Evolutionary conservation across 495 filamentous ascomycete species (phyloP).

Genomic region (Penicillium steckii): DNA sequence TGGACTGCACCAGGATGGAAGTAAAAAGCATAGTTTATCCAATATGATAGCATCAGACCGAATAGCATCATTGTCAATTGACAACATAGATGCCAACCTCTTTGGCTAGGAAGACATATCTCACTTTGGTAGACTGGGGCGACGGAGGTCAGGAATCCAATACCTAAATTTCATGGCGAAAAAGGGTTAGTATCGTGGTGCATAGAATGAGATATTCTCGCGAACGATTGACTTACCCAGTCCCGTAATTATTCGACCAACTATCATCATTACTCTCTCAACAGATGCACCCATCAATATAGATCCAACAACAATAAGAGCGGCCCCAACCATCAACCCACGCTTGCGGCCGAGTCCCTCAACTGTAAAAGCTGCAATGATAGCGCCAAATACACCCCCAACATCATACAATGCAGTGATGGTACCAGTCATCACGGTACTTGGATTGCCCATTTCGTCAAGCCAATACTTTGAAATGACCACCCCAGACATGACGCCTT

Average conservation of each 20-base stretch:
- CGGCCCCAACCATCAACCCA: conserved; percentile 44
- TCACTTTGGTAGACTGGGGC: conserved; percentile 35
- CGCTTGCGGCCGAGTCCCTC: conserved; percentile 50
- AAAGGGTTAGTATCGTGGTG: not conserved
- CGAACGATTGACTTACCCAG: conserved; percentile 22
- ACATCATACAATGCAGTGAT: conserved; percentile 54
- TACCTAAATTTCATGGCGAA: conserved; percentile 11
- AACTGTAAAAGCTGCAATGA: conserved; percentile 45
- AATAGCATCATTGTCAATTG: conserved; percentile 29
- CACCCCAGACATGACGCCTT: conserved; percentile 33
- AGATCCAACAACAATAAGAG: conserved; percentile 49
- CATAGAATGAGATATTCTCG: not conserved
- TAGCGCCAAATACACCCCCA: conserved; percentile 53
- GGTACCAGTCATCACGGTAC: conserved; percentile 16
- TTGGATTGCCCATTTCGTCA: conserved; percentile 12
- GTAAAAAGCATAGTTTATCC: conserved; percentile 47
- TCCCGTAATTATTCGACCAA: conserved; percentile 34
- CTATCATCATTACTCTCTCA: conserved; percentile 31
- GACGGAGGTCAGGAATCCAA: conserved; percentile 28
- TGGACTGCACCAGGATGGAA: conserved; percentile 38
- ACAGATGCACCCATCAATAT: conserved; percentile 49
- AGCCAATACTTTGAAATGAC: conserved; percentile 20
- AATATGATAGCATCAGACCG: conserved; percentile 29
- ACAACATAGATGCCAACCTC: conserved; percentile 31
- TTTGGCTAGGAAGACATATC: conserved; percentile 20